Percentiles rank a stretch among this genome's conserved stretches.
phyloP scores from a whole-genome alignment of 352 stramenopile species.

The Blastocystis sp. region DNA sequence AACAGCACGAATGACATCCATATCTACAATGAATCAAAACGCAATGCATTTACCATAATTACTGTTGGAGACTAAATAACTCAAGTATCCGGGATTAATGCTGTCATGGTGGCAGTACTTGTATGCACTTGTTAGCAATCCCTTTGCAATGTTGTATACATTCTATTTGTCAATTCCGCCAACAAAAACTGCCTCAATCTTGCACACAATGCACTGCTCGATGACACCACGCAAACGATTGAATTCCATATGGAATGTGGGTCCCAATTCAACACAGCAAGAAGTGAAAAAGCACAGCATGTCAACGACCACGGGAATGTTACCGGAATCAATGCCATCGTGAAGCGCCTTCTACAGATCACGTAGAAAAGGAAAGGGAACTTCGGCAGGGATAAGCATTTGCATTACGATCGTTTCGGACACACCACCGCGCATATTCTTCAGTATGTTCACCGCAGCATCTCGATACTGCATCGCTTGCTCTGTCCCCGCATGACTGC shows the following conservation, averaged over 20 bases:
- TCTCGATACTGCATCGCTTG: neutral
- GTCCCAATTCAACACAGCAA: neutral
- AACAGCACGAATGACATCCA: neutral
- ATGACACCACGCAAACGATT: neutral
- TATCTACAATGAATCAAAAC: neutral
- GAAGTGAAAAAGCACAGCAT: neutral
- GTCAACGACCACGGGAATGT: neutral
- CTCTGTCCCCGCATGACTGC: neutral
- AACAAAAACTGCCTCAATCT: neutral
- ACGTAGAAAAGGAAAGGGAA: neutral
- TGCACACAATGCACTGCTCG: constrained; percentile 22
- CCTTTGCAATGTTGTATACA: neutral
- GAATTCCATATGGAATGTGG: constrained; percentile 1
- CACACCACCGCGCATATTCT: neutral
- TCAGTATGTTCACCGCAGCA: neutral
- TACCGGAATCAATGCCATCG: neutral
- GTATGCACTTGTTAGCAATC: neutral
- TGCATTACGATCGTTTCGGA: neutral
- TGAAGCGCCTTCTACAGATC: neutral
- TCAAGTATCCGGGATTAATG: neutral
- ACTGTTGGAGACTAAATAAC: neutral
- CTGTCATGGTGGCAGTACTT: neutral
- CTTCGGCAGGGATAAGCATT: neutral
- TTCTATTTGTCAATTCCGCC: neutral
- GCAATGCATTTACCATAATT: neutral